Base-by-base conservation (phyloP, 2,329 filamentous ascomycete species). In the Pestalotiopsis sp. region DNA sequence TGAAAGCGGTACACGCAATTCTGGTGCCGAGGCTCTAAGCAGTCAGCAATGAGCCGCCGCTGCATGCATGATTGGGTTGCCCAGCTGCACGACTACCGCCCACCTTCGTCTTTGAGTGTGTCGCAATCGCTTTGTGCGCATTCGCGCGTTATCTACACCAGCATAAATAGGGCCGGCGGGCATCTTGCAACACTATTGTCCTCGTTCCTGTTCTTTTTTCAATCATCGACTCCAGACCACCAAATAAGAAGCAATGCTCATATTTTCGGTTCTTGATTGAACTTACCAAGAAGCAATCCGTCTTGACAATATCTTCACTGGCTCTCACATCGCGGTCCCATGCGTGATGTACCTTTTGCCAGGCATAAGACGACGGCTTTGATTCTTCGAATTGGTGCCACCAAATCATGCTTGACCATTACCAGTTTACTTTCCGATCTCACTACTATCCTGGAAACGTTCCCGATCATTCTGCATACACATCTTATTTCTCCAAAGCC, bases 31-130 rank as follows among this genome's bases (percentile, higher is more conserved):
- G 65, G 56, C 38, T 61, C 58, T 56, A 45, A 41, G 45, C 67
- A 63, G 63, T 68, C 67, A 66, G 63, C 63, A 58, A 56, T 40
- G 31, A 68, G 14, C 14, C 31, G 56, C 27, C 64, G 45, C 67
- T 68, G 67, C 67, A 63, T 45, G 64, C 64, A 45, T 68, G 64
- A 68, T 68, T 68, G 67, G 67, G 36, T 27, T 12, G 31, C 62
- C 14, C 12, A 9, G 14, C 59, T 27, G 59, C 59, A 40, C 59
- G 11, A 17, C 59, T 7, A 11, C 5, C 36, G 7, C 49, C 61
- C 61, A 64, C 61, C 59, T 64, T 52, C n/a, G 23, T 4, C n/a
- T 62, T 62, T 62, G 59, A n/a, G 59, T 41, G 36, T n/a, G n/a
- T 62, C 59, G 59, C 59, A 62, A 20, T 23, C n/a, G 36, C 59